Evolutionary conservation across 2,329 filamentous ascomycete genomes (phyloP).

Genomic region (Claviceps digitariae): DNA sequence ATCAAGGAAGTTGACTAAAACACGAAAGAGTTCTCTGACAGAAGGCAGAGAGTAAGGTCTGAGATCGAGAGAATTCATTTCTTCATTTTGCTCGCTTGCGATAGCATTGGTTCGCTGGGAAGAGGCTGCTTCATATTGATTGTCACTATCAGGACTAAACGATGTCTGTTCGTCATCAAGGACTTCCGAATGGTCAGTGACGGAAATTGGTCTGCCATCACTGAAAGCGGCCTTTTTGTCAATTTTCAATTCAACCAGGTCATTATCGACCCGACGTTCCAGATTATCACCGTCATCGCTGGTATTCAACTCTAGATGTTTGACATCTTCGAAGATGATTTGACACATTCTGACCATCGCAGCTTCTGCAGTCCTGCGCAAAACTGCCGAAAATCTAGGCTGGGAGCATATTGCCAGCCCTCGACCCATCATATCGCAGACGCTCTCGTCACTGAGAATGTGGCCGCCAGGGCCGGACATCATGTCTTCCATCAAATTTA

Average conservation of each 20-base stretch:
- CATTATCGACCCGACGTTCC: slow-evolving; percentile 52
- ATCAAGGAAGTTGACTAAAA: slow-evolving; percentile 84
- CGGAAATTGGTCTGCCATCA: slow-evolving; percentile 3
- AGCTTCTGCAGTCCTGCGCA: slow-evolving; percentile 85
- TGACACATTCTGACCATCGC: slow-evolving; percentile 99
- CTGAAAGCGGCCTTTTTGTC: slow-evolving; percentile 33
- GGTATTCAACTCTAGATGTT: slow-evolving; percentile 68
- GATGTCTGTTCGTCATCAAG: background rate
- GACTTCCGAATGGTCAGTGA: background rate
- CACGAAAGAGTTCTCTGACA: slow-evolving; percentile 85
- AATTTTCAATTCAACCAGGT: slow-evolving; percentile 71
- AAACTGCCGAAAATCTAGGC: slow-evolving; percentile 74
- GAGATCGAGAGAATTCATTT: slow-evolving; percentile 42
- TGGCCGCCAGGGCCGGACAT: slow-evolving; percentile 86
- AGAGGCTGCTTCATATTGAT: background rate
- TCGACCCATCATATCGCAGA: slow-evolving; percentile 99
- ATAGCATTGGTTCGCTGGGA: slow-evolving; percentile 1
- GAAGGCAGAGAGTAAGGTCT: slow-evolving; percentile 89
- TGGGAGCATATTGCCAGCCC: slow-evolving; percentile 96
- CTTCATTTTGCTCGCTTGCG: slow-evolving; percentile 22
- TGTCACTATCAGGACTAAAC: slow-evolving; percentile 1
- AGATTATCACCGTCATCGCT: slow-evolving; percentile 52
- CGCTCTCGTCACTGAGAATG: slow-evolving; percentile 91
- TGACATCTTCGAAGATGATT: slow-evolving; percentile 89
- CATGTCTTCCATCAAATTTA: slow-evolving; percentile 98